Percentiles rank a stretch among this genome's conserved stretches.
These are phyloP conservation scores for Solanum lignicaule DNA, from an alignment of 257 asterid genomes.

Conservation along the genomic window DNA sequence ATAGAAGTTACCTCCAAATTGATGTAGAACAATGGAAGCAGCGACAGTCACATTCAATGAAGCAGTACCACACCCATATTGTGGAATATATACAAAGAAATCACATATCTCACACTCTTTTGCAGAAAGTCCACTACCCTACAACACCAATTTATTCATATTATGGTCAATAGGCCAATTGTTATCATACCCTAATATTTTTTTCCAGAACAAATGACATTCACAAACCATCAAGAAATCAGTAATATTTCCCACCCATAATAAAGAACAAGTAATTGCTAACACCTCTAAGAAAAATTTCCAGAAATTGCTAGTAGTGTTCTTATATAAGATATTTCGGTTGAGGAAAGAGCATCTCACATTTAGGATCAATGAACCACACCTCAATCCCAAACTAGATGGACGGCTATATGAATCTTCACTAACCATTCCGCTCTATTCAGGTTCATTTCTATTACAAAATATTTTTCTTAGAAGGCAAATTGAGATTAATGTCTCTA, in stretches of 20 bases:
- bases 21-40: conserved; percentile 88
- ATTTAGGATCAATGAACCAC: not conserved
- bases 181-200: not conserved
- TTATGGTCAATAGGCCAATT: not conserved
- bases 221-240: not conserved
- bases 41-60: conserved; percentile 92
- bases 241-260: not conserved
- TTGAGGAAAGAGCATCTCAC: not conserved
- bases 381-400: not conserved
- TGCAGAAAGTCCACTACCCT: conserved; percentile 97
- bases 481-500: not conserved
- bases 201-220: not conserved
- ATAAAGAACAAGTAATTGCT: not conserved
- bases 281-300: not conserved
- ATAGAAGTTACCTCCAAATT: conserved; percentile 60
- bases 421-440: not conserved
- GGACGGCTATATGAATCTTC: not conserved
- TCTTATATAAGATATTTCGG: not conserved
- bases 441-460: not conserved
- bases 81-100: conserved; percentile 90
- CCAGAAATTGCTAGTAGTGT: not conserved
- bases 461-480: not conserved
- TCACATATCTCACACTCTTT: conserved; percentile 92
- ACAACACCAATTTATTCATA: conserved; percentile 1
- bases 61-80: conserved; percentile 93